A percentile compares a stretch with the other conserved stretches of the same genome.
Evolutionary conservation across 2,329 filamentous ascomycete species (phyloP).

Genomic region (Conoideocrella luteorostrata): DNA sequence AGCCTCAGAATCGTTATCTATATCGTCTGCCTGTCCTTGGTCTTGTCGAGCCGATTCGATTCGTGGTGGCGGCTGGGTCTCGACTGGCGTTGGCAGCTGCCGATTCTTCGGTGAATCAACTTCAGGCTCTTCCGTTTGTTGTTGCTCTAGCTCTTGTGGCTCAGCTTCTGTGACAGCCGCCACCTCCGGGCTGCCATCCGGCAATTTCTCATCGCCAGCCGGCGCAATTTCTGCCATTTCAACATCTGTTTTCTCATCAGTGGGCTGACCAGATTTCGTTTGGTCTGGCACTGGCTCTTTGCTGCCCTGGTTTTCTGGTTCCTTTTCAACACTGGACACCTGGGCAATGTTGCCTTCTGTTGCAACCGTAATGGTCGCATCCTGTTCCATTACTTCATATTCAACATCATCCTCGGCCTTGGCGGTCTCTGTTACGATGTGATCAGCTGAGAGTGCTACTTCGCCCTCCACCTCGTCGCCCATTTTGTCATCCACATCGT

Average conservation of each 20-base stretch:
- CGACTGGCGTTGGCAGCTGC: neutral
- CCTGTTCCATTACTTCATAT: neutral
- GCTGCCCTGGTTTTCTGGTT: neutral
- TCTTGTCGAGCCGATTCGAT: neutral
- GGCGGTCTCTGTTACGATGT: neutral
- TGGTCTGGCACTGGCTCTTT: neutral
- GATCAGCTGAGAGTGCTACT: neutral
- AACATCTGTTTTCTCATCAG: neutral
- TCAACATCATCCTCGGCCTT: neutral
- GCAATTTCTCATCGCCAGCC: neutral
- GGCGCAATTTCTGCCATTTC: slow-evolving; percentile 10
- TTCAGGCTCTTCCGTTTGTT: neutral
- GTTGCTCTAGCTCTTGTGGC: neutral
- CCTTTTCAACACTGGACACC: neutral
- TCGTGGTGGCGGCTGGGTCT: neutral
- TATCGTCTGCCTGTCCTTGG: slow-evolving; percentile 5
- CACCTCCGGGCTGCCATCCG: neutral
- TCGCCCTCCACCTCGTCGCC: neutral
- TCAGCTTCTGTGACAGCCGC: neutral
- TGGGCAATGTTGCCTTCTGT: neutral
- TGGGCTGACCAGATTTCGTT: neutral
- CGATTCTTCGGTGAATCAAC: neutral
- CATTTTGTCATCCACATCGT: neutral
- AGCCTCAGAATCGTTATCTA: slow-evolving; percentile 3
- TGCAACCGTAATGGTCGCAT: neutral